Evolutionary conservation across 495 filamentous ascomycete species (phyloP).

Genomic region (Lophiotrema nucula): DNA sequence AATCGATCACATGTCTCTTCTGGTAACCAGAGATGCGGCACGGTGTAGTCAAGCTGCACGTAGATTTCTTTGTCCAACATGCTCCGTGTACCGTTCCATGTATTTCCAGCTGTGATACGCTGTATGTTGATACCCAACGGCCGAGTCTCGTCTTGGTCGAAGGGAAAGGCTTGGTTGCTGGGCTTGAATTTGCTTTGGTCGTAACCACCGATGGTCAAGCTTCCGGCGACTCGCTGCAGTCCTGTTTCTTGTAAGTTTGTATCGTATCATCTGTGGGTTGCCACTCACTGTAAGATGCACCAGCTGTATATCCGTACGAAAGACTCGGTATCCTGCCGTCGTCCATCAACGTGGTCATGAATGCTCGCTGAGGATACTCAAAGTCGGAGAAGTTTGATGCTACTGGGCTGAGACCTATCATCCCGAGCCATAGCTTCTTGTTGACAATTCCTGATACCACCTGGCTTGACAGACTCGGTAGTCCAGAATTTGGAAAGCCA

Average conservation of each 20-base stretch:
- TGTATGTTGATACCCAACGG: conserved; percentile 14
- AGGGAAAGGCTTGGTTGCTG: conserved; percentile 47
- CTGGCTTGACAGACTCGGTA: too few species aligned
- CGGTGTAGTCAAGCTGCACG: conserved; percentile 47
- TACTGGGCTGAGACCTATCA: too few species aligned
- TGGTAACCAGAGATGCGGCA: conserved; percentile 56
- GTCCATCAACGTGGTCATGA: too few species aligned
- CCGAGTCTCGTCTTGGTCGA: conserved; percentile 42
- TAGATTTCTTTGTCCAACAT: background rate
- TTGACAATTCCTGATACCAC: too few species aligned
- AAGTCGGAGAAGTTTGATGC: too few species aligned
- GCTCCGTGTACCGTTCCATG: background rate
- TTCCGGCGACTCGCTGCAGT: conserved; percentile 49
- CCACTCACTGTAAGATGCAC: conserved; percentile 50
- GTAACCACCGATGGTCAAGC: conserved; percentile 56
- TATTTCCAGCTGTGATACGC: conserved; percentile 2
- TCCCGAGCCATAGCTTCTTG: too few species aligned
- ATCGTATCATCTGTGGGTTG: too few species aligned
- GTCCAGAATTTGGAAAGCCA: too few species aligned
- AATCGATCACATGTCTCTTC: conserved; percentile 50
- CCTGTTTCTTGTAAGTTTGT: too few species aligned
- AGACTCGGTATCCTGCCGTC: conserved; percentile 46
- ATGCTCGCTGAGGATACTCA: too few species aligned
- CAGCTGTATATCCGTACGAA: conserved; percentile 58
- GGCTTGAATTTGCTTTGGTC: conserved; percentile 49